Evolutionary conservation across 116 monocot genomes (phyloP).

Genomic region (Dioscorea cayenensis): DNA sequence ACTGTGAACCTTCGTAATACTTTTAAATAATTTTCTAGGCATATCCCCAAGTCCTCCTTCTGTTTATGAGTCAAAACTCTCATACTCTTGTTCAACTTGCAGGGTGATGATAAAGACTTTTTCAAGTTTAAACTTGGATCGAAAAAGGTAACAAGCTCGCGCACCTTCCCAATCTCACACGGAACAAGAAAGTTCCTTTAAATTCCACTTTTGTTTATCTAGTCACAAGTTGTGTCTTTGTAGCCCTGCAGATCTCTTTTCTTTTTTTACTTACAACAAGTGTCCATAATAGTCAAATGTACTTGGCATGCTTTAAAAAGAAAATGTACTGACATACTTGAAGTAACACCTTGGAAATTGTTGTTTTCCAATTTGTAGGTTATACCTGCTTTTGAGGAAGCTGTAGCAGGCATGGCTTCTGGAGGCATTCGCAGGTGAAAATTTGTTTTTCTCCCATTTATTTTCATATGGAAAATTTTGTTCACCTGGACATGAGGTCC

Average conservation of each 20-base stretch:
- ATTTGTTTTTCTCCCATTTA: not conserved
- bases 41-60: too few relatives aligned
- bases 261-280: too few relatives aligned
- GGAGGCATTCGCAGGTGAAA: conserved; percentile 84
- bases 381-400: conserved; percentile 96
- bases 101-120: conserved; percentile 90
- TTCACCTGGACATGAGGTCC: too few relatives aligned
- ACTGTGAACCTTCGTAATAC: too few relatives aligned
- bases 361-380: conserved; percentile 35
- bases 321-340: not conserved
- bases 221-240: not conserved
- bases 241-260: too few relatives aligned
- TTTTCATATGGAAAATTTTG: too few relatives aligned
- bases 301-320: not conserved
- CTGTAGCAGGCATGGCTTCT: conserved; percentile 73
- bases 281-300: too few relatives aligned
- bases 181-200: not conserved
- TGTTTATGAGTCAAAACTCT: not conserved
- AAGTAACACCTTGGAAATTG: not conserved
- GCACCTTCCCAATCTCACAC: not conserved
- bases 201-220: not conserved
- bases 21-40: too few relatives aligned
- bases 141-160: conserved; percentile 40
- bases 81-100: conserved; percentile 12
- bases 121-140: conserved; percentile 90